Percentiles rank a stretch among this genome's conserved stretches.
Conservation (phyloP, 352 stramenopile genomes). For the Globisporangium irregulare region DNA sequence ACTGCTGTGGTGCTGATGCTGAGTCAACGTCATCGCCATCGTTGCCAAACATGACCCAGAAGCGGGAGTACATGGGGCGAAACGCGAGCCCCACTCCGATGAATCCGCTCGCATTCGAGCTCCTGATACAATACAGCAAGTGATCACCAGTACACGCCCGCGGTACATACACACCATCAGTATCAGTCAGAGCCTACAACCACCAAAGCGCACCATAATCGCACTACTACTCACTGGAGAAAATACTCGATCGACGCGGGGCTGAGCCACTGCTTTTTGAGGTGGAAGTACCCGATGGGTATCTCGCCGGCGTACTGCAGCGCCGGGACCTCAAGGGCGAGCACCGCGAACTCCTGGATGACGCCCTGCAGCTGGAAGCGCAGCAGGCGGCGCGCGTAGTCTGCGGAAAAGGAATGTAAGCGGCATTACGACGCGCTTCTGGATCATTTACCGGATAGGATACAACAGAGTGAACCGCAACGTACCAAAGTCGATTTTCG, state of each 20-base stretch:
- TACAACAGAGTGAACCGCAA: no score
- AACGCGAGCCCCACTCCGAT: slow-evolving; percentile 50
- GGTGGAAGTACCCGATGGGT: slow-evolving; percentile 38
- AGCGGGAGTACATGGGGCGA: slow-evolving; percentile 25
- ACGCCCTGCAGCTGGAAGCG: slow-evolving; percentile 43
- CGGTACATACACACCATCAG: neutral
- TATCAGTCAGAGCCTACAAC: no score
- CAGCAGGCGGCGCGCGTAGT: slow-evolving; percentile 55
- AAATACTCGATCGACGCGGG: slow-evolving; percentile 49
- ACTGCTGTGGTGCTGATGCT: slow-evolving; percentile 8
- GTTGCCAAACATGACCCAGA: slow-evolving; percentile 35
- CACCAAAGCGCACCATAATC: no score
- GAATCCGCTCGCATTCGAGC: slow-evolving; percentile 44
- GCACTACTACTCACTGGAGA: slow-evolving; percentile 23
- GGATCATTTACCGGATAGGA: no score
- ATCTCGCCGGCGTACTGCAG: slow-evolving; percentile 22
- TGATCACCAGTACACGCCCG: neutral
- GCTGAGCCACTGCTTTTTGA: slow-evolving; percentile 41
- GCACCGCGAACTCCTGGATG: slow-evolving; percentile 23
- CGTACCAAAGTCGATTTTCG: slow-evolving; percentile 39
- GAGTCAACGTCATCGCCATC: neutral
- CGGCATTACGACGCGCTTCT: no score
- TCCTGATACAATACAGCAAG: slow-evolving; percentile 17
- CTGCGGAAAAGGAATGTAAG: slow-evolving; percentile 17
- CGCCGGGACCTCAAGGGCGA: slow-evolving; percentile 27